Base-by-base conservation (phyloP, 148 eudicot genomes). In the Vaccinium darrowii region DNA sequence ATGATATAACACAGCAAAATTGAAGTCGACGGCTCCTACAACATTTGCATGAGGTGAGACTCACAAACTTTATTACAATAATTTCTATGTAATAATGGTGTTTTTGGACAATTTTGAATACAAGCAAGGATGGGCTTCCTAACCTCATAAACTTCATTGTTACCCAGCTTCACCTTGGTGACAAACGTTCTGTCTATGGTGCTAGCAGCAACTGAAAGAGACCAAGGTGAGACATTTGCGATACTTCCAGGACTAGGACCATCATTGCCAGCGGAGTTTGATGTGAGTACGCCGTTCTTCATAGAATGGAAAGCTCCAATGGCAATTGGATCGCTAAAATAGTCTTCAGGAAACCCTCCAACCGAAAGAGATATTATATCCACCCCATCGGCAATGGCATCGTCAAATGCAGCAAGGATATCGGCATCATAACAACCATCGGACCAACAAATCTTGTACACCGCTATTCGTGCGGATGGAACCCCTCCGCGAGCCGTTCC, bases 351-450 rank as follows among this genome's bases (percentile, higher is more conserved):
- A 12, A 36, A 36, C 5, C 69, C 80, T 47, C 93, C 93, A 1
- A 91, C 3, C 0, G 95, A 92, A n/a, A 88, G 1, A 0, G 95
- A 91, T 3, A 91, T 86, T 11, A 93, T 83, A 23, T 91, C 91
- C 5, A 93, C 95, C n/a, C 94, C 95, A 86, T 93, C 95, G 0
- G 82, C 86, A 14, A 91, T 88, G 30, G 95, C 95, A 19, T 90
- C 88, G 67, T 93, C 93, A 81, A 93, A 88, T 30, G 95, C 95
- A 8, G 92, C 91, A 5, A 93, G 50, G 6, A 89, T 79, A 69
- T 93, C 93, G 1, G 90, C 86, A 15, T 25, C 84, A 0, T 7
- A 18, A 65, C 95, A 93, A 0, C 82, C 83, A 78, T 77, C 83
- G 0, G 49, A 25, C 92, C 93, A 91, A 69, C 93, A 93, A 7